Evolutionary conservation across 1,139 yeast genomes (phyloP).

Genomic region (Geotrichum siamense): DNA sequence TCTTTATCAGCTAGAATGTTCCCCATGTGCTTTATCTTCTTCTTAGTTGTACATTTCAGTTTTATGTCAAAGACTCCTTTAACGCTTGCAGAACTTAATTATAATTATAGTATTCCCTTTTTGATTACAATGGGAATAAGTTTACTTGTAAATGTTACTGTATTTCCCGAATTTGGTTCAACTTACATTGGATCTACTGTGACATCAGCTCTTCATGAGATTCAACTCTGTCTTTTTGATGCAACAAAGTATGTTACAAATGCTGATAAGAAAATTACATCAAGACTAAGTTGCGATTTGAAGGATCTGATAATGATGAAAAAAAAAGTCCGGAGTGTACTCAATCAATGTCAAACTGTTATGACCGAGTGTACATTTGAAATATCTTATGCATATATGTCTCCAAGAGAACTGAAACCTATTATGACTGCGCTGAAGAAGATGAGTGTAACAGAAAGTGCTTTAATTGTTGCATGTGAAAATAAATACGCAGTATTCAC

Average conservation of each 20-base stretch:
- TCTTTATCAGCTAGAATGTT: slow-evolving; percentile 42
- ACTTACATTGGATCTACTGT: slow-evolving; percentile 42
- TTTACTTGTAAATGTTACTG: slow-evolving; percentile 37
- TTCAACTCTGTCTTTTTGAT: slow-evolving; percentile 37
- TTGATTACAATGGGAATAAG: slow-evolving; percentile 42
- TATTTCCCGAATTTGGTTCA: slow-evolving; percentile 49
- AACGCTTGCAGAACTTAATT: slow-evolving; percentile 32
- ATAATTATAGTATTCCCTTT: slow-evolving; percentile 40
- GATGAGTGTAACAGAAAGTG: slow-evolving; percentile 36
- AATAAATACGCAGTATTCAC: slow-evolving; percentile 37
- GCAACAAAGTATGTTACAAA: slow-evolving; percentile 38
- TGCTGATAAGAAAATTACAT: slow-evolving; percentile 17
- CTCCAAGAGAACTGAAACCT: slow-evolving; percentile 40
- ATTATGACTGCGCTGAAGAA: slow-evolving; percentile 34
- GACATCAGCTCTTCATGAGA: slow-evolving; percentile 36
- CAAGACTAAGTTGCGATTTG: slow-evolving; percentile 14
- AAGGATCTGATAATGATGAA: slow-evolving; percentile 20
- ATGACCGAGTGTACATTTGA: slow-evolving; percentile 44
- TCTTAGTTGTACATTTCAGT: slow-evolving; percentile 44
- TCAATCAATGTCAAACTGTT: slow-evolving; percentile 37
- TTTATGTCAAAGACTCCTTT: slow-evolving; percentile 35
- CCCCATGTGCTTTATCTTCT: slow-evolving; percentile 41
- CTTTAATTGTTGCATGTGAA: slow-evolving; percentile 45
- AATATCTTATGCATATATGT: slow-evolving; percentile 41
- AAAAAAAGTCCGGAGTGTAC: slow-evolving; percentile 30